A percentile compares a stretch with the other conserved stretches of the same genome.
phyloP scores from a whole-genome alignment of 352 stramenopile genomes.

The Phytophthora brassicae region DNA sequence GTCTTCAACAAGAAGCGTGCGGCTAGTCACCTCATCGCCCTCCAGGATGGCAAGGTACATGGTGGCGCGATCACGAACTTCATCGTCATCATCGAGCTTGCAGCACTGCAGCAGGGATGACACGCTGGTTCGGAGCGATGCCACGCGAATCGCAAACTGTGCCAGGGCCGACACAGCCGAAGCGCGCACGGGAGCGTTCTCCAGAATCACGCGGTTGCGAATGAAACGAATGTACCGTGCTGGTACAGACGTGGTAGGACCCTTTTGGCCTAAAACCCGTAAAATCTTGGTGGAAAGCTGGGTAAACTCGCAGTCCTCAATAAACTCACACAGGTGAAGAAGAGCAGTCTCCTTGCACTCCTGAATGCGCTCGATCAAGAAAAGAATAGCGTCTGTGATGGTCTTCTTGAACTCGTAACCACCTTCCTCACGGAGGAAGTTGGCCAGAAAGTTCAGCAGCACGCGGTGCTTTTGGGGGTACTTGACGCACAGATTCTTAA shows the following conservation, averaged over 20 bases:
- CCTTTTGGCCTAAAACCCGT: slow-evolving; percentile 95
- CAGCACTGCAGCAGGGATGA: slow-evolving; percentile 94
- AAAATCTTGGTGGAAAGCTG: slow-evolving; percentile 94
- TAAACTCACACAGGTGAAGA: slow-evolving; percentile 99
- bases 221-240: slow-evolving; percentile 99
- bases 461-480: slow-evolving; percentile 98
- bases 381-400: slow-evolving; percentile 98
- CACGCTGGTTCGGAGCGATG: slow-evolving; percentile 92
- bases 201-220: slow-evolving; percentile 99
- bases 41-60: slow-evolving; percentile 86
- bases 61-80: slow-evolving; percentile 93
- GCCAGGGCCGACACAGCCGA: slow-evolving; percentile 95
- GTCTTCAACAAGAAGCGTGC: slow-evolving; percentile 65
- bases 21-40: slow-evolving; percentile 52
- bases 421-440: slow-evolving; percentile 95
- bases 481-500: slow-evolving; percentile 98
- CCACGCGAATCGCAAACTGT: slow-evolving; percentile 95
- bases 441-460: slow-evolving; percentile 97
- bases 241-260: slow-evolving; percentile 92
- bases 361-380: slow-evolving; percentile 95
- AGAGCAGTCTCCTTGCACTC: slow-evolving; percentile 97
- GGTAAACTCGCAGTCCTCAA: slow-evolving; percentile 96
- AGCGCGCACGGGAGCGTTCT: slow-evolving; percentile 96
- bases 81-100: slow-evolving; percentile 97
- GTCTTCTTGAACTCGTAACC: slow-evolving; percentile 99